phyloP scores from a whole-genome alignment of 345 rosid species.

The Heritiera fomes region DNA sequence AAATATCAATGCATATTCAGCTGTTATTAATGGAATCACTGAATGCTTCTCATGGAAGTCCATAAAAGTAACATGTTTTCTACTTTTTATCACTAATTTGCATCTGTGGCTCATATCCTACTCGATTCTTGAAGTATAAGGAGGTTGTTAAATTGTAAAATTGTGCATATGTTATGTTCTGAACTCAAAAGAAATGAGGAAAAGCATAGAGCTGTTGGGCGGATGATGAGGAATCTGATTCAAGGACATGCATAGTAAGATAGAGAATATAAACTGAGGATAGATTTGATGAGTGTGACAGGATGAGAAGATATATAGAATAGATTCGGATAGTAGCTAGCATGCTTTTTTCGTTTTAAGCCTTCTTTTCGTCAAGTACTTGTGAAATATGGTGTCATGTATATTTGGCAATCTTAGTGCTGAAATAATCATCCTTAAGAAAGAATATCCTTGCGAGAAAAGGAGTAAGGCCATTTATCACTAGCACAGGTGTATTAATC shows the following conservation, averaged over 20 bases:
- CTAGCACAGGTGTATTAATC: neutral
- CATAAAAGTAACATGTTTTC: conserved; percentile 23
- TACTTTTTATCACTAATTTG: too few relatives aligned
- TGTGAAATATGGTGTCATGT: neutral
- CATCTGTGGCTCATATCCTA: too few relatives aligned
- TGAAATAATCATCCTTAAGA: neutral
- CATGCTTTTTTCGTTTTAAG: neutral
- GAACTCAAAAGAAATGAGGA: neutral
- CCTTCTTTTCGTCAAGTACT: neutral
- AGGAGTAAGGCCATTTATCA: neutral
- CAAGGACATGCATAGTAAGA: neutral
- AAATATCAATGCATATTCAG: neutral
- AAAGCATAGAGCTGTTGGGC: neutral
- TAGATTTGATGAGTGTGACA: neutral
- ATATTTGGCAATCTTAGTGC: neutral
- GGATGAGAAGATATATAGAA: neutral
- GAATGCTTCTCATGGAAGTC: too few relatives aligned
- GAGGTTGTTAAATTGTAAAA: too few relatives aligned
- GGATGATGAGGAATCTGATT: neutral
- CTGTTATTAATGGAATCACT: too few relatives aligned
- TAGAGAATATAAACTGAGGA: neutral
- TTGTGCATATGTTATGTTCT: neutral
- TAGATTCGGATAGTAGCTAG: neutral
- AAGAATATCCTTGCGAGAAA: neutral
- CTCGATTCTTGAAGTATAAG: too few relatives aligned